Conservation (phyloP, 2,329 filamentous ascomycete genomes). For the Ceratocystis variospora region DNA sequence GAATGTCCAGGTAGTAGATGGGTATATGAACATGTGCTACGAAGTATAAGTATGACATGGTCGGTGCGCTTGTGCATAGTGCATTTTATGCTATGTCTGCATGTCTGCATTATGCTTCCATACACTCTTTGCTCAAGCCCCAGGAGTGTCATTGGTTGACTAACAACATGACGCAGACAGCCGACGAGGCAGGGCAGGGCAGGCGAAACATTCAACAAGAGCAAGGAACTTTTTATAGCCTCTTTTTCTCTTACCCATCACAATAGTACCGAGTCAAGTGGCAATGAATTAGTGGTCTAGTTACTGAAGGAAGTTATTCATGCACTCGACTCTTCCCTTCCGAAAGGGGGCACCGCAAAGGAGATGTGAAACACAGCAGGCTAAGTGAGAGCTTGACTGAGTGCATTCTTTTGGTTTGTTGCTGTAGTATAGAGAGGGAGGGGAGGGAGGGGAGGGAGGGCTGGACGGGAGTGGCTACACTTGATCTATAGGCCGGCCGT, state of each 20-base stretch:
- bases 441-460: neutral
- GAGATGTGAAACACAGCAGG: neutral
- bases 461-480: neutral
- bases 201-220: neutral
- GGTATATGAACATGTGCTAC: neutral
- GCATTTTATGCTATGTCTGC: neutral
- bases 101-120: neutral
- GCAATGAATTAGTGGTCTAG: conserved; percentile 1
- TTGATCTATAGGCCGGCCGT: neutral
- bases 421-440: neutral
- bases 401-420: too few relatives aligned
- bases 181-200: neutral
- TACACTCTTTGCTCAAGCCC: too few relatives aligned
- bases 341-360: neutral
- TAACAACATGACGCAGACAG: neutral
- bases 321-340: neutral
- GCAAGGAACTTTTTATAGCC: neutral
- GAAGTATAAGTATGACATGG: neutral
- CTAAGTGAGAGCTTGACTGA: neutral
- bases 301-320: neutral
- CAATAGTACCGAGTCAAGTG: conserved; percentile 1
- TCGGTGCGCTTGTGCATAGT: neutral
- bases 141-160: neutral
- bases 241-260: too few relatives aligned
- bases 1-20: too few relatives aligned